These are phyloP conservation scores for Phytophthora crassamura DNA, from an alignment of 352 stramenopile genomes.

Conservation along the genomic window DNA sequence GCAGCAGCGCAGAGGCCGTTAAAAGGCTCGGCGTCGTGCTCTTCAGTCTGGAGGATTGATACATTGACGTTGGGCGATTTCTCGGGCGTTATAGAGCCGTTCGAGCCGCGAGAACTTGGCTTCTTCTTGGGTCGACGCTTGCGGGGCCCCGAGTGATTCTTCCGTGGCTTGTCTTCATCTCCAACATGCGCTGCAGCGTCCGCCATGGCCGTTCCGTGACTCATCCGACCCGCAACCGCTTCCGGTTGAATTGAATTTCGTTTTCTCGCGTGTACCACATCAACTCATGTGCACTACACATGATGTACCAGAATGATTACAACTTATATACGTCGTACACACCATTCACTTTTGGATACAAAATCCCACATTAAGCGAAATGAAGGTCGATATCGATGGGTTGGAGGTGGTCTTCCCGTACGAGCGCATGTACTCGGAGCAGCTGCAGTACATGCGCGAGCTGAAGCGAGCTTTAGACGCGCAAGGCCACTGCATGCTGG, in stretches of 20 bases:
- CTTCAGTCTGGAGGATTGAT: slow-evolving; percentile 9
- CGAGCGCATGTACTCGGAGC: slow-evolving; percentile 97
- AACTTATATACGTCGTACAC: too few relatives aligned
- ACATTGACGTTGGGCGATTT: neutral
- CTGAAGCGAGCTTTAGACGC: slow-evolving; percentile 98
- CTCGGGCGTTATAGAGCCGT: slow-evolving; percentile 7
- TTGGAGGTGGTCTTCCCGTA: slow-evolving; percentile 99
- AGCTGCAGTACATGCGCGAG: slow-evolving; percentile 99
- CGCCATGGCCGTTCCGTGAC: slow-evolving; percentile 21
- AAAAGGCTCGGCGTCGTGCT: neutral
- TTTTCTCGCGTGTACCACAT: slow-evolving; percentile 6
- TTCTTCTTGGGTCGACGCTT: slow-evolving; percentile 79
- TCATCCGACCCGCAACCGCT: slow-evolving; percentile 22
- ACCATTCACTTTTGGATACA: neutral
- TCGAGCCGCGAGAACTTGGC: neutral
- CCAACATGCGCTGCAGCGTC: slow-evolving; percentile 17
- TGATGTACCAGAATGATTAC: neutral
- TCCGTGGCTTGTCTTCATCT: slow-evolving; percentile 24
- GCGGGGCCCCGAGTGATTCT: slow-evolving; percentile 63
- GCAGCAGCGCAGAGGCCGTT: slow-evolving; percentile 40
- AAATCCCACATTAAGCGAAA: slow-evolving; percentile 35
- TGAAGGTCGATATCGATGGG: slow-evolving; percentile 96
- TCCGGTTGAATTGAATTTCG: slow-evolving; percentile 2
- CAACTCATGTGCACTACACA: neutral
- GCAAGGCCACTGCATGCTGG: slow-evolving; percentile 96